phyloP scores from a whole-genome alignment of 2,329 filamentous ascomycete species.

The Aspergillus sp. region DNA sequence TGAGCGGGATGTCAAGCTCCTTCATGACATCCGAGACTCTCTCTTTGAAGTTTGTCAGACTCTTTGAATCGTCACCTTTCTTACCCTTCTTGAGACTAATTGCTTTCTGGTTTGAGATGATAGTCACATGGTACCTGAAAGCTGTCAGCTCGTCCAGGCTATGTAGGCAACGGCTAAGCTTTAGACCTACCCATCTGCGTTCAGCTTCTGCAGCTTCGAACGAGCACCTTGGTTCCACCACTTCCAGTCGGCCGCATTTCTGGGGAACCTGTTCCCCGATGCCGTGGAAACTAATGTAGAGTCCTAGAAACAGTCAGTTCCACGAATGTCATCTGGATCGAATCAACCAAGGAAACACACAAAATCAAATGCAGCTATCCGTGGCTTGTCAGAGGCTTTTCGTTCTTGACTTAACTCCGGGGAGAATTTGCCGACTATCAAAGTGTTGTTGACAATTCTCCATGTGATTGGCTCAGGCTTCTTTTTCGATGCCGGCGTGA shows the following conservation, averaged over 20 bases:
- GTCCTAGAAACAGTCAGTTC: slow-evolving; percentile 56
- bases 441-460: slow-evolving; percentile 63
- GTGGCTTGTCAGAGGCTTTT: slow-evolving; percentile 22
- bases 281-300: slow-evolving; percentile 79
- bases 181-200: slow-evolving; percentile 63
- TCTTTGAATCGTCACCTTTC: slow-evolving; percentile 66
- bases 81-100: slow-evolving; percentile 71
- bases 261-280: slow-evolving; percentile 77
- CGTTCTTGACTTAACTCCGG: slow-evolving; percentile 17
- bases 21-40: slow-evolving; percentile 70
- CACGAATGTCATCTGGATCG: neutral
- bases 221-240: slow-evolving; percentile 85
- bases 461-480: slow-evolving; percentile 73
- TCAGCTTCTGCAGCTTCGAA: slow-evolving; percentile 62
- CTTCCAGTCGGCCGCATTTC: slow-evolving; percentile 77
- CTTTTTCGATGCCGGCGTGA: slow-evolving; percentile 83
- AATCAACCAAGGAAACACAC: slow-evolving; percentile 25
- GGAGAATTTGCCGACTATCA: slow-evolving; percentile 74
- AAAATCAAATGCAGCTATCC: slow-evolving; percentile 50
- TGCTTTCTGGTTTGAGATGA: slow-evolving; percentile 88
- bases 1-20: slow-evolving; percentile 68
- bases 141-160: neutral
- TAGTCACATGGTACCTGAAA: slow-evolving; percentile 67
- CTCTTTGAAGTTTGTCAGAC: slow-evolving; percentile 76
- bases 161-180: neutral